Base-by-base conservation (phyloP, 495 filamentous ascomycete genomes). In the Aspergillus avenaceus region DNA sequence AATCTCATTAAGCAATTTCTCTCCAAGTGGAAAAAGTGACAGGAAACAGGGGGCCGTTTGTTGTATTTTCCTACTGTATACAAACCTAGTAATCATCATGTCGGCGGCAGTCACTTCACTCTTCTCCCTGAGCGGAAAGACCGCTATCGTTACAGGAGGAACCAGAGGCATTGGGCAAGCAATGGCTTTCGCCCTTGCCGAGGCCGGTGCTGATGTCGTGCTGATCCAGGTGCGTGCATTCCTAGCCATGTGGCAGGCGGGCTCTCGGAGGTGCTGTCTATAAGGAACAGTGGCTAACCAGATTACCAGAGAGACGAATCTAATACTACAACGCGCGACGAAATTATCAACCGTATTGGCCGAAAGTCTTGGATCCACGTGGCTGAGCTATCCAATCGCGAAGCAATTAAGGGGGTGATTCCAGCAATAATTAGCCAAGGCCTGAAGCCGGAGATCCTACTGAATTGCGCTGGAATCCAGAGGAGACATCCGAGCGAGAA, bases 381-480 rank as follows among this genome's bases (percentile, higher is more conserved):
- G 3, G 82, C 82, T 4, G 88, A 96, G 60, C 84, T 95, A 9
- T 74, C 84, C 47, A 79, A 75, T 5, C 63, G 75, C 13, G 56
- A 60, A 5, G 74, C 79, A 4, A 84, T 60, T 25, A 60, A 60
- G n/a, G 21, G 32, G 0, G 66, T 85, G 14, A 79, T 85, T 12
- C 65, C 57, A 1, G 70, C 93, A 14, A 67, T 88, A 18, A 64
- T 82, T 55, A 78, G 59, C 1, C 79, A 86, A 59, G 67, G 78
- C 47, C 75, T 87, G 48, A 70, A 66, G 12, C 55, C 65, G 87
- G 95, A 61, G 48, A 90, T 95, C 60, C 78, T 96, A 3, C 65
- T 95, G 26, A 95, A 91, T 72, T 89, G 85, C 67, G 90, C 87
- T 4, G 90, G 90, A 11, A 91, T 96, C 61, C 90, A 96, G 57